Evolutionary conservation across 495 filamentous ascomycete species (phyloP).

Genomic region (Xylaria palmicola): DNA sequence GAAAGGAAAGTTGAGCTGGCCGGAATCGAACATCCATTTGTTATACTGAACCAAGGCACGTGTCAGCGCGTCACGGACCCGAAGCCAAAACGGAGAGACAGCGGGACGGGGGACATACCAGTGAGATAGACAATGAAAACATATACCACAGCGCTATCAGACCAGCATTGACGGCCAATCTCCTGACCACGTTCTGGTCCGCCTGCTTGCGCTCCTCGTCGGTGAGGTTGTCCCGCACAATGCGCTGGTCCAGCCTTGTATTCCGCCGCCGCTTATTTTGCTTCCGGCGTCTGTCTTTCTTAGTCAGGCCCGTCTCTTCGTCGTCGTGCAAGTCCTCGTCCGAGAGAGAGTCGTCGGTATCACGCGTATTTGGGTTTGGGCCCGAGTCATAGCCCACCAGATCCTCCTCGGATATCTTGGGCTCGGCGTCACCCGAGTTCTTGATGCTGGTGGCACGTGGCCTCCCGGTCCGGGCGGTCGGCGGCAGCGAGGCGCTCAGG

Average conservation of each 20-base stretch:
- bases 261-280: slow-evolving; percentile 63
- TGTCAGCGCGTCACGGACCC: slow-evolving; percentile 13
- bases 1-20: slow-evolving; percentile 85
- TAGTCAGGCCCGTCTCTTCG: slow-evolving; percentile 84
- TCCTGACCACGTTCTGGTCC: slow-evolving; percentile 68
- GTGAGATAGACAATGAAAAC: slow-evolving; percentile 91
- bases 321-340: slow-evolving; percentile 81
- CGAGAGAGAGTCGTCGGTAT: slow-evolving; percentile 39
- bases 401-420: slow-evolving; percentile 43
- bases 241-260: slow-evolving; percentile 70
- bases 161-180: slow-evolving; percentile 64
- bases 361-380: slow-evolving; percentile 24
- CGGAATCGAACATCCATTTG: slow-evolving; percentile 98
- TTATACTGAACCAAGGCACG: slow-evolving; percentile 70
- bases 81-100: neutral
- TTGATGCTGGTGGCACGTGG: slow-evolving; percentile 44
- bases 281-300: slow-evolving; percentile 64
- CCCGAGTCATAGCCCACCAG: slow-evolving; percentile 24
- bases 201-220: slow-evolving; percentile 65
- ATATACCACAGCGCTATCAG: slow-evolving; percentile 91
- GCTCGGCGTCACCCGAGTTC: slow-evolving; percentile 34
- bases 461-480: slow-evolving; percentile 44
- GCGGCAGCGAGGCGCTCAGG: slow-evolving; percentile 44
- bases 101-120: slow-evolving; percentile 58
- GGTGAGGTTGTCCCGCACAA: slow-evolving; percentile 57